Conservation (phyloP, 176 grass and related monocot species). For the Tillandsia fasciculata region DNA sequence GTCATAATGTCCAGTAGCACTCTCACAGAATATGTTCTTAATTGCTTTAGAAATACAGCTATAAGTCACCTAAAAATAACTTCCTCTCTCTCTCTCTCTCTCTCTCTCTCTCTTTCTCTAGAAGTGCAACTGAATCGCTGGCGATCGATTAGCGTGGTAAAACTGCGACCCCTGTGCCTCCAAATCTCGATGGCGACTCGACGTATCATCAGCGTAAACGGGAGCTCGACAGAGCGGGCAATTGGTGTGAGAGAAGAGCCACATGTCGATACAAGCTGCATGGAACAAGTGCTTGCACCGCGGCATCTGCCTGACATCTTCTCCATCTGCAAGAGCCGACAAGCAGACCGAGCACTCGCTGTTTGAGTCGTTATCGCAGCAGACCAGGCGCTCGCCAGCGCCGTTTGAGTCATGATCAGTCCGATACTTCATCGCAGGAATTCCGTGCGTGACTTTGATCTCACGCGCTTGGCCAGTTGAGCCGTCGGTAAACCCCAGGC, state of each 20-base stretch:
- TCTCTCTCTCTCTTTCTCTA: no score
- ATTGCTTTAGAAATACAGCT: no score
- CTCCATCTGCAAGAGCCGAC: slow-evolving; percentile 16
- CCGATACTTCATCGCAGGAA: not conserved
- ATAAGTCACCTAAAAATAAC: no score
- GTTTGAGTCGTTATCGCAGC: not conserved
- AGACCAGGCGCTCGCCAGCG: not conserved
- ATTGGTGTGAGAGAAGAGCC: slow-evolving; percentile 18
- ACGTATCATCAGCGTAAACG: not conserved
- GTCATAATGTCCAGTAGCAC: no score
- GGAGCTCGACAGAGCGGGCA: slow-evolving; percentile 28
- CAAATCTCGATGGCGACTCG: not conserved
- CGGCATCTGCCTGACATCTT: slow-evolving; percentile 5
- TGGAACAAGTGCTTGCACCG: slow-evolving; percentile 32
- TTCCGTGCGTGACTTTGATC: no score
- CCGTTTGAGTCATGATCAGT: not conserved
- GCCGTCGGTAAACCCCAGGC: no score
- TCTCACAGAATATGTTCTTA: no score
- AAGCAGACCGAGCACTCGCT: slow-evolving; percentile 23
- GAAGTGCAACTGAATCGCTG: no score
- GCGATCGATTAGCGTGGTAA: not conserved
- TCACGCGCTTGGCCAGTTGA: no score
- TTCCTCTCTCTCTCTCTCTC: no score
- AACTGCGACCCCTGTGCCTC: not conserved
- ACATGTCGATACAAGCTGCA: slow-evolving; percentile 18